phyloP scores from a whole-genome alignment of 768 basidiomycete genomes.

The Mycena albidolilacea region DNA sequence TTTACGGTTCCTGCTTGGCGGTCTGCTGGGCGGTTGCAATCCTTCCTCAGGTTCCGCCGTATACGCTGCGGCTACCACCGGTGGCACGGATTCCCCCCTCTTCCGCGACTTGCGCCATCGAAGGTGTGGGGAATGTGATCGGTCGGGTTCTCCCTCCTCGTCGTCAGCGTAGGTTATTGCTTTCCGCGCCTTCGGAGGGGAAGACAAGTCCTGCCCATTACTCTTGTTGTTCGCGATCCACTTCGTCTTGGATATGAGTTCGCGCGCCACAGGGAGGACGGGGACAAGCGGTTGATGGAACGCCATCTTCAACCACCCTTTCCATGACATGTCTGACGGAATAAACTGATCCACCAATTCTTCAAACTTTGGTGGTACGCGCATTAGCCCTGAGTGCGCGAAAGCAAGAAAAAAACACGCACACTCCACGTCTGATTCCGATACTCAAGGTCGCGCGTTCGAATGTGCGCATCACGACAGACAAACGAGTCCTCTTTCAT shows the following conservation, averaged over 20 bases:
- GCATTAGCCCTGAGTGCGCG: neutral
- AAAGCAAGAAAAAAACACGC: constrained; percentile 47
- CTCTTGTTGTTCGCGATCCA: constrained; percentile 62
- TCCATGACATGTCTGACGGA: constrained; percentile 83
- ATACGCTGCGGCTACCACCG: constrained; percentile 27
- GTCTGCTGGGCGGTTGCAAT: constrained; percentile 45
- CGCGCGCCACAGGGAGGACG: constrained; percentile 83
- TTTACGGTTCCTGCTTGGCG: constrained; percentile 48
- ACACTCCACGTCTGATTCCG: constrained; percentile 89
- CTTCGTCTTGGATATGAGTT: constrained; percentile 84
- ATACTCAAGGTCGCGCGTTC: constrained; percentile 85
- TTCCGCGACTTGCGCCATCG: constrained; percentile 40
- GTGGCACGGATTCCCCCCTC: constrained; percentile 23
- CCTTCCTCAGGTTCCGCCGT: constrained; percentile 36
- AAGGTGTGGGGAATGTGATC: constrained; percentile 36
- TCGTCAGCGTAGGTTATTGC: constrained; percentile 17
- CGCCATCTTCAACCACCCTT: constrained; percentile 87
- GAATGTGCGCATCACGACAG: constrained; percentile 83
- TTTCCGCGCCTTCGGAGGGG: constrained; percentile 25
- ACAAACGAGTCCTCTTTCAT: constrained; percentile 90
- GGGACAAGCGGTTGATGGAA: constrained; percentile 86
- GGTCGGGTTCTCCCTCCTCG: constrained; percentile 31
- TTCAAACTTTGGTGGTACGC: constrained; percentile 68
- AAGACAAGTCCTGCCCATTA: constrained; percentile 26
- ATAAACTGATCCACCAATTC: constrained; percentile 86